Base-by-base conservation (phyloP, 2,329 filamentous ascomycete genomes). In the Setomelanomma holmii region DNA sequence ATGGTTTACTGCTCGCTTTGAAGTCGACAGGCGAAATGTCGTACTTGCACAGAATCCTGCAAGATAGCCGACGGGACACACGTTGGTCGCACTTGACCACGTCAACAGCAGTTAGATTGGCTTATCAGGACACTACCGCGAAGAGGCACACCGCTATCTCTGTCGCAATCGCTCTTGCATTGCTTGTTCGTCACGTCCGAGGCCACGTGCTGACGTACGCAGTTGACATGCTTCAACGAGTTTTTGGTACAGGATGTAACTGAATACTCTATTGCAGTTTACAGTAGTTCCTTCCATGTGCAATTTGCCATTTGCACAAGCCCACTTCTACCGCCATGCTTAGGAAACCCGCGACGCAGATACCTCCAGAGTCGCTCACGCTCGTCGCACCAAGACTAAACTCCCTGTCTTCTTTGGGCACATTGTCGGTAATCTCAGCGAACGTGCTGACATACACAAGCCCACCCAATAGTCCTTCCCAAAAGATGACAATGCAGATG, bases 391-490 rank as follows among this genome's bases (percentile, higher is more conserved):
- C 87, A 1, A 99, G 78, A 53, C 91, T 96, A 69, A 98, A 98
- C 76, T 99, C 95, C 5, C 93, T 84, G 46, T 97, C 92, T 24
- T 86, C 84, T 4, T 82, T 79, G 0, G 87, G 86, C 1, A 97
- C 87, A 5, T 87, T 86, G 66, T 97, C 91, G 72, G 91, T 89
- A 56, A 99, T 97, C 71, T 96, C 90, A 0, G 93, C 91, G 75
- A 98, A 99, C 0, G 93, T 96, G 67, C 67, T 70, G 53, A 98
- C 93, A 66, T 99, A 99, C 0, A 98, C 95, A 3, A 91, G 81
- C 0, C 95, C 95, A 0, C 95, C 95, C 0, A 99, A 79, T 11
- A 98, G 75, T 0, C 95, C 95, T 73, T 98, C 95, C 93, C 93
- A 98, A 68, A 98, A 95, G 17, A 97, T 82, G 54, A 98, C 79